Evolutionary conservation across 345 rosid genomes (phyloP).

Genomic region (Populus davidiana): DNA sequence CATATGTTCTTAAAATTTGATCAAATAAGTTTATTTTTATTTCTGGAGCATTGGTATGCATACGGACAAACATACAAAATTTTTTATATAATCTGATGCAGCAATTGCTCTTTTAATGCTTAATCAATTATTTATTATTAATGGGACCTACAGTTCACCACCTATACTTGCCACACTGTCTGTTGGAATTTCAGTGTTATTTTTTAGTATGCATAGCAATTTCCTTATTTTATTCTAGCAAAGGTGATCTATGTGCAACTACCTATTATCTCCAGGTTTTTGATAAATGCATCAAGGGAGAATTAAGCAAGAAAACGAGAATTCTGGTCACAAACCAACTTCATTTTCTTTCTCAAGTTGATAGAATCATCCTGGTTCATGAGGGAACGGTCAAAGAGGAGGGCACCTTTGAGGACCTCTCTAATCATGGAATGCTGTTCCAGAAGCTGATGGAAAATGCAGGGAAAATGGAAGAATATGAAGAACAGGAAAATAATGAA

Average conservation of each 20-base stretch:
- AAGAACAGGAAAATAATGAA: conserved; percentile 60
- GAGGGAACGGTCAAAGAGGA: conserved; percentile 90
- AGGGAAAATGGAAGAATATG: conserved; percentile 97
- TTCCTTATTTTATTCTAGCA: no score
- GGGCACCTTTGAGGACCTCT: conserved; percentile 91
- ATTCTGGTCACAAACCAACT: conserved; percentile 99
- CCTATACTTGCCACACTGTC: no score
- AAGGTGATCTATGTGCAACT: conserved; percentile 3
- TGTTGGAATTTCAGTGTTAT: not conserved
- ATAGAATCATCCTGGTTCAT: conserved; percentile 83
- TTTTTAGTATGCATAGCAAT: no score
- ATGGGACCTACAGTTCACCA: no score
- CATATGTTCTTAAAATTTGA: not conserved
- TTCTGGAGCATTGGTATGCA: no score
- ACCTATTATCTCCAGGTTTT: conserved; percentile 58
- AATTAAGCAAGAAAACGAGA: conserved; percentile 73
- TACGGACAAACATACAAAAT: no score
- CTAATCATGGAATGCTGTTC: conserved; percentile 62
- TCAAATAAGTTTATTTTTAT: not conserved
- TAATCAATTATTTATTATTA: no score
- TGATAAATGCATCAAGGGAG: conserved; percentile 88
- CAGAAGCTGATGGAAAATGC: conserved; percentile 98
- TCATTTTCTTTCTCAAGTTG: conserved; percentile 96
- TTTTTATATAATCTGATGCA: no score
- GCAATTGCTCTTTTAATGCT: no score